These are phyloP conservation scores for Marasmius sp. DNA, from an alignment of 1,284 basidiomycete genomes.

Conservation along the genomic window DNA sequence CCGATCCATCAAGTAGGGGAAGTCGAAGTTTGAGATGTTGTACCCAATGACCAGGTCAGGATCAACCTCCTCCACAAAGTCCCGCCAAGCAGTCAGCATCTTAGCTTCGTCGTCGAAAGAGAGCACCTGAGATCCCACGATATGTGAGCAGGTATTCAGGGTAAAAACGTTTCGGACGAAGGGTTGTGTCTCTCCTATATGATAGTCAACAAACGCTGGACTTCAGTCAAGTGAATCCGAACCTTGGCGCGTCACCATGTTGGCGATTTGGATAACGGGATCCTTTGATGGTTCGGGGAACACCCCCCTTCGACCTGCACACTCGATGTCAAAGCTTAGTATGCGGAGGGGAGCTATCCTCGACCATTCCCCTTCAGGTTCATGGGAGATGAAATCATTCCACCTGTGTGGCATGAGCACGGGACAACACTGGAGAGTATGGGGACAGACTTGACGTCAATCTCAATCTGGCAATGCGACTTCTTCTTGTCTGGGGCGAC, in stretches of 20 bases:
- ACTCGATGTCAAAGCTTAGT: conserved; percentile 96
- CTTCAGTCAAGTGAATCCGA: conserved; percentile 1
- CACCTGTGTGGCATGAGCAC: conserved; percentile 50
- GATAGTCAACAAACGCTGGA: conserved; percentile 2
- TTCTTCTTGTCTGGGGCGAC: conserved; percentile 55
- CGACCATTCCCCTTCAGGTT: conserved; percentile 88
- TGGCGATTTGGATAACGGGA: conserved; percentile 96
- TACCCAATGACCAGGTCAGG: conserved; percentile 95
- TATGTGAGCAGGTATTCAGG: conserved; percentile 88
- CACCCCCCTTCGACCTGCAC: conserved; percentile 92
- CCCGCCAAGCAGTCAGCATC: conserved; percentile 78
- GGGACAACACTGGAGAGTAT: conserved; percentile 1
- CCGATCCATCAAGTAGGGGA: conserved; percentile 90
- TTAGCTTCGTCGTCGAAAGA: conserved; percentile 75
- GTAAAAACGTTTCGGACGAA: conserved; percentile 98
- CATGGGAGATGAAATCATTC: conserved; percentile 82
- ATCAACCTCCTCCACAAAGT: conserved; percentile 86
- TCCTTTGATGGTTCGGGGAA: conserved; percentile 89
- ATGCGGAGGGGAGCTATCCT: conserved; percentile 89
- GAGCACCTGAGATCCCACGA: conserved; percentile 94
- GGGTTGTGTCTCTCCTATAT: conserved; percentile 80
- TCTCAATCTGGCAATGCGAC: conserved; percentile 87
- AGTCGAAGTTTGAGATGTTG: conserved; percentile 90
- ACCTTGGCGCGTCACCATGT: conserved; percentile 97
- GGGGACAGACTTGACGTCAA: conserved; percentile 64